Percentiles rank a stretch among this genome's conserved stretches.
Conservation (phyloP, 345 rosid species). For the Eucalyptus pumila region DNA sequence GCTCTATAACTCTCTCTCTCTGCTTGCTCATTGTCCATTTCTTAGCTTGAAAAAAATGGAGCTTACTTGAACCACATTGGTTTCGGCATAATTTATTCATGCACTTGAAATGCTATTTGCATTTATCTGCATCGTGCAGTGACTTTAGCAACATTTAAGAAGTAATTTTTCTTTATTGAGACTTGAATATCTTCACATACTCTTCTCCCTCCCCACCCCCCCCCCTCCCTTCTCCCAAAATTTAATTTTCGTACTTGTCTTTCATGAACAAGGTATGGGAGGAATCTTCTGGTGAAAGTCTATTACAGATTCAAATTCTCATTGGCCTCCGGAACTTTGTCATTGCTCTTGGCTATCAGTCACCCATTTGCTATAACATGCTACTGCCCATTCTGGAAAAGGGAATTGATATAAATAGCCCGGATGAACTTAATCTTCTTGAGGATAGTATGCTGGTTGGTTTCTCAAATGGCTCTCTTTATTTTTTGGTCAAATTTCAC, state of each 20-base stretch:
- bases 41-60: not conserved
- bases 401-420: constrained; percentile 80
- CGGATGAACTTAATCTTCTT: constrained; percentile 85
- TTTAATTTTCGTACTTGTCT: not conserved
- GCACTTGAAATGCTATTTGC: not conserved
- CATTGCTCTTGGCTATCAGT: constrained; percentile 79
- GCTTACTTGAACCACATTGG: not conserved
- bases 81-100: not conserved
- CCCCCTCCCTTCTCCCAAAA: not conserved
- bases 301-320: constrained; percentile 94
- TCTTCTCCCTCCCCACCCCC: not conserved
- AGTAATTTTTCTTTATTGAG: not conserved
- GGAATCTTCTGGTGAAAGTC: constrained; percentile 94
- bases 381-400: constrained; percentile 79
- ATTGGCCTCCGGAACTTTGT: constrained; percentile 88
- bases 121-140: not conserved
- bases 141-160: not conserved
- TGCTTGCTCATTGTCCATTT: not conserved
- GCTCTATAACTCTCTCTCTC: not conserved
- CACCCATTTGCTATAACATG: constrained; percentile 65
- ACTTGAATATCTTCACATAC: not conserved
- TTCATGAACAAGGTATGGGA: constrained; percentile 69
- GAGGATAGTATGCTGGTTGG: constrained; percentile 94
- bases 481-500: not conserved
- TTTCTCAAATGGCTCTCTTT: not conserved